Percentiles rank a stretch among this genome's conserved stretches.
Evolutionary conservation across 129 eudicot species (phyloP).

Genomic region (Pulicaria dysenterica): DNA sequence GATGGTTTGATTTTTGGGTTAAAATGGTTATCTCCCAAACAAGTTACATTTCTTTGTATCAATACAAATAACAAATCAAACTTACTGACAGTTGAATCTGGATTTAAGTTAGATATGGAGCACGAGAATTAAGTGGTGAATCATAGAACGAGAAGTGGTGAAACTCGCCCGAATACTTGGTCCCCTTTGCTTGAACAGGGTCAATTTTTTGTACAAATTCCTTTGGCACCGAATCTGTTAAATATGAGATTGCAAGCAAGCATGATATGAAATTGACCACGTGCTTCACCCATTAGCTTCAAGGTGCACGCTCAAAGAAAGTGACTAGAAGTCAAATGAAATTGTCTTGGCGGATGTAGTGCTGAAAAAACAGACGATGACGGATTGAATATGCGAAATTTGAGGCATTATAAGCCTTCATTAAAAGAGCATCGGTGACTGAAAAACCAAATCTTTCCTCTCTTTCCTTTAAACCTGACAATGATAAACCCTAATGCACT

Average conservation of each 20-base stretch:
- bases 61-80: too few species aligned
- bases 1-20: too few species aligned
- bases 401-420: too few species aligned
- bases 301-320: constrained; percentile 48
- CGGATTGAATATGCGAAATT: too few species aligned
- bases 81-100: constrained; percentile 52
- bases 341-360: constrained; percentile 35
- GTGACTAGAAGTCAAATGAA: constrained; percentile 69
- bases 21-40: too few species aligned
- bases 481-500: too few species aligned
- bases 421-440: too few species aligned
- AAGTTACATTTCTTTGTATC: too few species aligned
- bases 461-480: too few species aligned
- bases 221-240: constrained; percentile 86
- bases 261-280: constrained; percentile 52
- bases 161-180: constrained; percentile 52
- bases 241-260: constrained; percentile 81
- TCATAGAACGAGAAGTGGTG: constrained; percentile 18
- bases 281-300: constrained; percentile 85
- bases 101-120: constrained; percentile 63
- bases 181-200: constrained; percentile 52
- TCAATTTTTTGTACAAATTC: constrained; percentile 65
- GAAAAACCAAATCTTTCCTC: too few species aligned
- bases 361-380: not conserved
- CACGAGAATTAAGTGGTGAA: constrained; percentile 45